These are phyloP conservation scores for Lagenaria siceraria DNA, from an alignment of 306 rosid species.

Conservation along the genomic window DNA sequence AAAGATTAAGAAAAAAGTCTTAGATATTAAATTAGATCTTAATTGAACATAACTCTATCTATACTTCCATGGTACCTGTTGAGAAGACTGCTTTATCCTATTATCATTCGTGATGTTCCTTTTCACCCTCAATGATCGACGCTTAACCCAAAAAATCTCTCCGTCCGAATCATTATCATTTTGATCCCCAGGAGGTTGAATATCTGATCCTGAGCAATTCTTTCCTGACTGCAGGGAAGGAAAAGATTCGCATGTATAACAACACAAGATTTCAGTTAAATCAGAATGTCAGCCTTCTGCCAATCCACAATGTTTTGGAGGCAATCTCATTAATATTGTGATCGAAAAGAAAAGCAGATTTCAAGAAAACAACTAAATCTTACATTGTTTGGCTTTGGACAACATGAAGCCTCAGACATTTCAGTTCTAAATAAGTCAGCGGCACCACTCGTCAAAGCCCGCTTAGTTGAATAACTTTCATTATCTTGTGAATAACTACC, in stretches of 20 bases:
- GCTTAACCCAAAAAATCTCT: slow-evolving; percentile 78
- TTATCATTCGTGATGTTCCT: slow-evolving; percentile 31
- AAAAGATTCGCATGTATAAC: slow-evolving; percentile 31
- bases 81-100: slow-evolving; percentile 35
- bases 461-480: slow-evolving; percentile 22
- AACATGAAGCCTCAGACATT: slow-evolving; percentile 22
- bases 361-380: slow-evolving; percentile 18
- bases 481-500: slow-evolving; percentile 26
- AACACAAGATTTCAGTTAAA: slow-evolving; percentile 12
- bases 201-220: slow-evolving; percentile 24
- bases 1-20: neutral
- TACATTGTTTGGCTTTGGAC: slow-evolving; percentile 29
- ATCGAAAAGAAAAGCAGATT: neutral
- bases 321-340: neutral
- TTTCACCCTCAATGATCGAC: slow-evolving; percentile 69
- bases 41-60: neutral
- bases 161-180: slow-evolving; percentile 77
- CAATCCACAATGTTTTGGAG: neutral
- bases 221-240: slow-evolving; percentile 25
- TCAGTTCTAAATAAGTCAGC: slow-evolving; percentile 23
- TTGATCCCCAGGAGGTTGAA: slow-evolving; percentile 26
- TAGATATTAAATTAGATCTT: neutral
- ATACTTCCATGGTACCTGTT: slow-evolving; percentile 39
- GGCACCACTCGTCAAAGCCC: slow-evolving; percentile 9
- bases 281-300: slow-evolving; percentile 5